Conservation (phyloP, 805 yeast genomes). For the Babjeviella inositovora region DNA sequence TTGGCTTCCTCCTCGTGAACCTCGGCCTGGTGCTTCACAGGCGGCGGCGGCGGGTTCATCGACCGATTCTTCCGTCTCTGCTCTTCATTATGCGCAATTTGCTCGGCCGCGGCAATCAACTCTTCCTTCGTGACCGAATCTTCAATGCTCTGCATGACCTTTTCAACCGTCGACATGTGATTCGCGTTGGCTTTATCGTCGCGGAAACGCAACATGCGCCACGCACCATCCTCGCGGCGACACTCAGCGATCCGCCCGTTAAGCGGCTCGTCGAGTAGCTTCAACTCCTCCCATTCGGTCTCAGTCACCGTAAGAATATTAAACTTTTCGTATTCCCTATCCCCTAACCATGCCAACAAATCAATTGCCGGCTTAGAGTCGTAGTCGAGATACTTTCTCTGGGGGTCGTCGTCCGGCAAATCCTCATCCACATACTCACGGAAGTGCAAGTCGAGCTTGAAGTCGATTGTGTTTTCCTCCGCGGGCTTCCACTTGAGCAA, state of each 20-base stretch:
- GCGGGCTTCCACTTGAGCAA: slow-evolving; percentile 95
- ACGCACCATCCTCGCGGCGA: slow-evolving; percentile 43
- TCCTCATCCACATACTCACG: slow-evolving; percentile 44
- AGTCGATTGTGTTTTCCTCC: slow-evolving; percentile 88
- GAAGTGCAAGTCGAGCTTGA: slow-evolving; percentile 50
- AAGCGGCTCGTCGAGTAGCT: slow-evolving; percentile 58
- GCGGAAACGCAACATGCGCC: slow-evolving; percentile 81
- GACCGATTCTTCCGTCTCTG: slow-evolving; percentile 25
- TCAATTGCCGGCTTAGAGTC: slow-evolving; percentile 63
- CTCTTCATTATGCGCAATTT: slow-evolving; percentile 38
- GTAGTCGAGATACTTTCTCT: slow-evolving; percentile 62
- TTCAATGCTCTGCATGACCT: slow-evolving; percentile 67
- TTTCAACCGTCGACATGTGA: slow-evolving; percentile 65
- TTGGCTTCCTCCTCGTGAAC: too few species aligned
- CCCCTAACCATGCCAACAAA: slow-evolving; percentile 69
- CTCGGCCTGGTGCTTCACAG: too few species aligned
- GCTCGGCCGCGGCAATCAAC: slow-evolving; percentile 35
- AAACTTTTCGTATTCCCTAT: slow-evolving; percentile 43
- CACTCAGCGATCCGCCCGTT: slow-evolving; percentile 87
- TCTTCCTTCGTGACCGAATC: slow-evolving; percentile 81
- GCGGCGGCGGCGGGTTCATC: slow-evolving; percentile 7
- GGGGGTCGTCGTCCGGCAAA: slow-evolving; percentile 49
- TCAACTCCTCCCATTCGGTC: slow-evolving; percentile 70
- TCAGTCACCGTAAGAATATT: slow-evolving; percentile 45
- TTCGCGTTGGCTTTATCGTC: slow-evolving; percentile 89